These are phyloP conservation scores for Leptographium lundbergii DNA, from an alignment of 2,329 filamentous ascomycete genomes.

Conservation along the genomic window DNA sequence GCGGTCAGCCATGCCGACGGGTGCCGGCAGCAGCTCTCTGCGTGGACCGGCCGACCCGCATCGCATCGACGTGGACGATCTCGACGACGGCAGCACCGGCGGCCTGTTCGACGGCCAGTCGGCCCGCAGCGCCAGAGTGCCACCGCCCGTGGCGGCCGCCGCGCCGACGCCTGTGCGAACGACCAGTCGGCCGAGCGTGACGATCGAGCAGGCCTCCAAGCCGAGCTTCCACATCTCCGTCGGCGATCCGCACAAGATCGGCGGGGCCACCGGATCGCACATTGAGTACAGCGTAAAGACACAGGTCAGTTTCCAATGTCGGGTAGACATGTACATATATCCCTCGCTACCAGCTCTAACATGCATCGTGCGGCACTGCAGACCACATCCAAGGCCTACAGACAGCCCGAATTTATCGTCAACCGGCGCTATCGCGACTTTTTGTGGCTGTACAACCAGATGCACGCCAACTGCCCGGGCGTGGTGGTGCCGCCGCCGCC, in stretches of 20 bases:
- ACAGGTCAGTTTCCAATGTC: slow-evolving; percentile 42
- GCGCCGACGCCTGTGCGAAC: slow-evolving; percentile 37
- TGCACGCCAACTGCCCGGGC: slow-evolving; percentile 90
- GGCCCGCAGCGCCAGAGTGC: slow-evolving; percentile 44
- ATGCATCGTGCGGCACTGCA: slow-evolving; percentile 23
- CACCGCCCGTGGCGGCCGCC: slow-evolving; percentile 50
- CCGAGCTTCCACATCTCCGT: slow-evolving; percentile 84
- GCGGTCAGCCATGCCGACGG: slow-evolving; percentile 41
- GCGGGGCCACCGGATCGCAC: slow-evolving; percentile 90
- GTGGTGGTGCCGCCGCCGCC: slow-evolving; percentile 91
- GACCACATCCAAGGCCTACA: slow-evolving; percentile 94
- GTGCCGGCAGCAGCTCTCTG: background rate
- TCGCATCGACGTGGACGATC: slow-evolving; percentile 52
- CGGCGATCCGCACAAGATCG: slow-evolving; percentile 95
- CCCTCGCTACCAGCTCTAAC: background rate
- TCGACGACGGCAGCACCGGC: slow-evolving; percentile 37
- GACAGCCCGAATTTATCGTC: slow-evolving; percentile 82
- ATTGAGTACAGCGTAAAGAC: slow-evolving; percentile 96
- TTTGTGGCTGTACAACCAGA: slow-evolving; percentile 89
- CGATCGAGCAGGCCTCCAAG: slow-evolving; percentile 85
- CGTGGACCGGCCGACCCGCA: slow-evolving; percentile 43
- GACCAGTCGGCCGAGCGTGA: slow-evolving; percentile 63
- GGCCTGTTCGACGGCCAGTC: slow-evolving; percentile 12
- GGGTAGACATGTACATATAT: background rate
- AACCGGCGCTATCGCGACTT: slow-evolving; percentile 93